Base-by-base conservation (phyloP, 345 rosid species). In the Arabidopsis arenosa region DNA sequence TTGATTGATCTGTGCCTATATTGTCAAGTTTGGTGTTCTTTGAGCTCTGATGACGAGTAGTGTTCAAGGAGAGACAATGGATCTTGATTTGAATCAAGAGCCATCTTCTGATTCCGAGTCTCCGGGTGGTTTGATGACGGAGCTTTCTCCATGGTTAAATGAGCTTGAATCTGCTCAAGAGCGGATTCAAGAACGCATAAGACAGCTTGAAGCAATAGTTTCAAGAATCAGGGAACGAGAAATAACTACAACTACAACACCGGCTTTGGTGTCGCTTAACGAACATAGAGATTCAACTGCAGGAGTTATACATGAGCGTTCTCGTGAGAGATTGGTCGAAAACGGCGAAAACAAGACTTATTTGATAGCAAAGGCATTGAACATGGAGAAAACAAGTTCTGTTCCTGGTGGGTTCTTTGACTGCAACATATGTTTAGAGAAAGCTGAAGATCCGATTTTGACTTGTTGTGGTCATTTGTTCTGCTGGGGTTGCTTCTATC, bases 401-500 rank as follows among this genome's bases (percentile, higher is more conserved):
- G 68, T 63, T 55, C 47, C 69, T 15, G 82, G 85, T 75, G 70
- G 72, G 9, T 84, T 74, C 61, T 85, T 81, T 54, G 85, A 83
- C 36, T 86, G 90, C 55, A 85, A 82, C 66, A 85, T 86, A 62
- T 89, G 94, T 73, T 68, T 89, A 23, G 81, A 82, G 58, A 77
- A 74, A 43, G 94, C 88, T 0, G 80, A 73, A 10, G 83, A 85
- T 56, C 90, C 92, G 2, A 79, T 89, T 32, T 80, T 89, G 64
- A 89, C 94, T 23, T 79, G 85, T 26, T 89, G 94, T 53, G 94
- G 94, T 57, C 94, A 89, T 43, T 84, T 89, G 70, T 87, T 83
- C 80, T 89, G 94, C 49, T 89, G 94, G 94, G 80, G 87, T 9
- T 89, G 94, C 72, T 82, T 84, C 71, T 87, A 84, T 66, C 83